phyloP scores from a whole-genome alignment of 73 alveolate species.

The Diophrys sp. region DNA sequence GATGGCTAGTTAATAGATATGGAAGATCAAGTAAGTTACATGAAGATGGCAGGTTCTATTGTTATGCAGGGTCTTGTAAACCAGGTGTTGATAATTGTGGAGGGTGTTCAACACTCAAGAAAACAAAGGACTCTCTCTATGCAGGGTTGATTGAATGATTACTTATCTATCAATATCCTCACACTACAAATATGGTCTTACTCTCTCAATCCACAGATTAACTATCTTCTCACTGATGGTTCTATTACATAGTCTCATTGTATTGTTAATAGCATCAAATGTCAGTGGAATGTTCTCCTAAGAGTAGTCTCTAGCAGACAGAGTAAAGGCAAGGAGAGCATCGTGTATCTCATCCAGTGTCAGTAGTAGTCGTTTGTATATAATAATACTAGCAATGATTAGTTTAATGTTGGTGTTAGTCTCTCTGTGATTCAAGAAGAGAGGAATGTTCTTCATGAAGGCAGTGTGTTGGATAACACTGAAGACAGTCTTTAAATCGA shows the following conservation, averaged over 20 bases:
- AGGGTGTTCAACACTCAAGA: too few relatives aligned
- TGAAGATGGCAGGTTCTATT: too few relatives aligned
- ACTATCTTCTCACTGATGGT: slow-evolving; percentile 33
- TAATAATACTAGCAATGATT: background rate
- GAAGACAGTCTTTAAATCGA: background rate
- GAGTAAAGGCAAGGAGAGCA: background rate
- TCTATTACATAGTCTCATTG: slow-evolving; percentile 12
- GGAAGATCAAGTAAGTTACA: too few relatives aligned
- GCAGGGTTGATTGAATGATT: too few relatives aligned
- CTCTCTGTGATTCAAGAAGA: slow-evolving; percentile 2
- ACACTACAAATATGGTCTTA: slow-evolving; percentile 28
- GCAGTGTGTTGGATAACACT: background rate
- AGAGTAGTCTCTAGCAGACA: background rate
- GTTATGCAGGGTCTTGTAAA: too few relatives aligned
- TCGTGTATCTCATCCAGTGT: background rate
- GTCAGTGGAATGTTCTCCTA: slow-evolving; percentile 1
- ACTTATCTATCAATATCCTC: slow-evolving; percentile 35
- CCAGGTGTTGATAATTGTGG: too few relatives aligned
- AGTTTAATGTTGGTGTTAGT: slow-evolving; percentile 7
- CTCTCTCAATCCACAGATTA: slow-evolving; percentile 27
- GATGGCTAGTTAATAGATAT: too few relatives aligned
- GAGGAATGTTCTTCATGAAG: slow-evolving; percentile 5
- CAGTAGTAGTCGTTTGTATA: background rate
- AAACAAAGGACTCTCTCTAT: too few relatives aligned
- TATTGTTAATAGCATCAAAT: slow-evolving; percentile 1